phyloP scores from a whole-genome alignment of 148 eudicot species.

The Dianthus caryophyllus region DNA sequence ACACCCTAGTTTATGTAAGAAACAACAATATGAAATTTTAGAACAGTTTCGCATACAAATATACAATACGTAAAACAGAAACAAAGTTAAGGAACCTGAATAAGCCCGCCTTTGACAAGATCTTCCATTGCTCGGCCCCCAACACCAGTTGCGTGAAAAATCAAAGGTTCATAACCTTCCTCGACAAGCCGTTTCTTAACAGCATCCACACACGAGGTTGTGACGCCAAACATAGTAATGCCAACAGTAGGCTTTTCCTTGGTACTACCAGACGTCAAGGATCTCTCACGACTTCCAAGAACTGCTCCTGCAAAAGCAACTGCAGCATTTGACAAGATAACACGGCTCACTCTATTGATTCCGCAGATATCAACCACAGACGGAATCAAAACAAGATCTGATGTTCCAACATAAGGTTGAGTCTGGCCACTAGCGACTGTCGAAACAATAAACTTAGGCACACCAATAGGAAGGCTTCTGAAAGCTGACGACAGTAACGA shows the following conservation, averaged over 20 bases:
- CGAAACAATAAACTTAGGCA: constrained; percentile 82
- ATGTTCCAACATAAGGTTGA: constrained; percentile 79
- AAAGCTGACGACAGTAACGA: constrained; percentile 75
- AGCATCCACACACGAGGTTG: constrained; percentile 86
- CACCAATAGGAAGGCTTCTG: constrained; percentile 68
- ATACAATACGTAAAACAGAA: neutral
- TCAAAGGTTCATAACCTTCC: constrained; percentile 86
- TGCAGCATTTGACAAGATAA: constrained; percentile 79
- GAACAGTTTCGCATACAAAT: too few species aligned
- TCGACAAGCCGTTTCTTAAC: constrained; percentile 61
- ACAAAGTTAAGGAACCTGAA: constrained; percentile 49
- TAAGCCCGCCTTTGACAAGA: constrained; percentile 78
- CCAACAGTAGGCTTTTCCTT: constrained; percentile 68
- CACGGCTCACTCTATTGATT: constrained; percentile 71
- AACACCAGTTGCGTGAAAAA: constrained; percentile 97
- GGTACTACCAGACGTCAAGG: constrained; percentile 19
- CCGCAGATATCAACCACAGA: constrained; percentile 98
- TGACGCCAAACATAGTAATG: constrained; percentile 94
- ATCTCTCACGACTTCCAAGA: constrained; percentile 42
- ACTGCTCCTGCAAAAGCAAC: constrained; percentile 97
- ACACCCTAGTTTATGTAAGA: constrained; percentile 52
- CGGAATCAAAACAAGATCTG: constrained; percentile 82
- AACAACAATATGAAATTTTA: too few species aligned
- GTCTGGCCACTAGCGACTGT: constrained; percentile 96
- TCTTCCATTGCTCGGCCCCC: constrained; percentile 99